Percentiles rank a stretch among this genome's conserved stretches.
Evolutionary conservation across 108 stramenopile genomes (phyloP).

Genomic region (Fragilaria crotonensis): DNA sequence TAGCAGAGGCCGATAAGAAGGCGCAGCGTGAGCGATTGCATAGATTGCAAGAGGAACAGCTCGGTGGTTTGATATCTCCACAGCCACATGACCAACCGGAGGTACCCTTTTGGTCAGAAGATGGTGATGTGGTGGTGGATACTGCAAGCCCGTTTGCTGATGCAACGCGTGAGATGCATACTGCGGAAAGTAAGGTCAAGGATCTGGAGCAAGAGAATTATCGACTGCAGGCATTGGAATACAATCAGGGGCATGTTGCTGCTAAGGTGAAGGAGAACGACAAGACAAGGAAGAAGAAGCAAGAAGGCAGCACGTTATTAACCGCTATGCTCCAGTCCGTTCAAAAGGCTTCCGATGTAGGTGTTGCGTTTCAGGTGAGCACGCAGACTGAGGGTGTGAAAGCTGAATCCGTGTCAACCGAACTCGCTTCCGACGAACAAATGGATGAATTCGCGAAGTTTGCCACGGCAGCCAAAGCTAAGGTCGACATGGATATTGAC

Average conservation of each 20-base stretch:
- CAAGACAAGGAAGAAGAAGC: conserved; percentile 3
- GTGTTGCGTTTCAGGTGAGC: background rate
- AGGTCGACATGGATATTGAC: conserved; percentile 16
- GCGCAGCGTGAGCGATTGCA: conserved; percentile 59
- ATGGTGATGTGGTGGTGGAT: conserved; percentile 3
- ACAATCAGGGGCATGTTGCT: conserved; percentile 59
- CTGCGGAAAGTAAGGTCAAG: conserved; percentile 23
- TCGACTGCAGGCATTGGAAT: conserved; percentile 64
- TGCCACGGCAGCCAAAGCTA: background rate
- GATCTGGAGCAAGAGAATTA: conserved; percentile 49
- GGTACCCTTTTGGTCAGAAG: background rate
- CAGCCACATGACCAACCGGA: background rate
- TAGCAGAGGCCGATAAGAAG: conserved; percentile 61
- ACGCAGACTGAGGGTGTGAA: background rate
- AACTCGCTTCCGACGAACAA: background rate
- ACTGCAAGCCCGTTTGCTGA: conserved; percentile 12
- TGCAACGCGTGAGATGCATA: conserved; percentile 8
- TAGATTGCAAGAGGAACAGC: conserved; percentile 22
- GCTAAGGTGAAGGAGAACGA: conserved; percentile 63
- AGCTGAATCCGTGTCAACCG: background rate
- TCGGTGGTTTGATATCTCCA: background rate
- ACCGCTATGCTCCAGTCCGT: conserved; percentile 51
- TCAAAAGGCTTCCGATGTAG: conserved; percentile 10
- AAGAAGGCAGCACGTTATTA: conserved; percentile 34
- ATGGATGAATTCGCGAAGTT: conserved; percentile 4